phyloP scores from a whole-genome alignment of 2,329 filamentous ascomycete genomes.

The Ploettnerulaceae sp. region DNA sequence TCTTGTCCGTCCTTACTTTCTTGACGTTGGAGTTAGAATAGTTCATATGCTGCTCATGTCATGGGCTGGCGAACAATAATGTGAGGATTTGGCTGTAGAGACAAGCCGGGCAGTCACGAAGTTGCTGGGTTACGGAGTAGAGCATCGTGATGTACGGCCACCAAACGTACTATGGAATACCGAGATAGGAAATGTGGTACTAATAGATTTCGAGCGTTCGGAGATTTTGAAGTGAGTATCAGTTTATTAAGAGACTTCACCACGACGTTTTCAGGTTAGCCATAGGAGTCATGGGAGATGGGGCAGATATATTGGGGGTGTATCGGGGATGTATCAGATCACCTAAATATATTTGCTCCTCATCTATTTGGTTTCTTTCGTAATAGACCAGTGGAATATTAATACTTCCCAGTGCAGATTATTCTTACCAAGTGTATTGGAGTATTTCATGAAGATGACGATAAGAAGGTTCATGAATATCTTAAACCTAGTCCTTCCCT shows the following conservation, averaged over 20 bases:
- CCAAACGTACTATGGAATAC: constrained; percentile 24
- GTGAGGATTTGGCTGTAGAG: constrained; percentile 16
- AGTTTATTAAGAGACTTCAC: constrained; percentile 15
- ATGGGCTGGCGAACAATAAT: constrained; percentile 24
- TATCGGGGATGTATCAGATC: too few relatives aligned
- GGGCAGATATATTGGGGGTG: too few relatives aligned
- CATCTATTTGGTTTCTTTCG: too few relatives aligned
- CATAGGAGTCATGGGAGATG: too few relatives aligned
- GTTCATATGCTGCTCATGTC: constrained; percentile 24
- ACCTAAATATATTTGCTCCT: too few relatives aligned
- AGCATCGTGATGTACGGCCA: constrained; percentile 23
- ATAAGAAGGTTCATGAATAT: too few relatives aligned
- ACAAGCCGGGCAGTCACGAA: constrained; percentile 18
- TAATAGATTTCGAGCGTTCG: constrained; percentile 24
- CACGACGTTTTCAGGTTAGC: too few relatives aligned
- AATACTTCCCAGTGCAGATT: too few relatives aligned
- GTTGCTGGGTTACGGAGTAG: constrained; percentile 16
- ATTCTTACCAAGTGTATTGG: too few relatives aligned
- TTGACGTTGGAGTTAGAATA: constrained; percentile 22
- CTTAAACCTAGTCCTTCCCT: too few relatives aligned
- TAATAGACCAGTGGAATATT: too few relatives aligned
- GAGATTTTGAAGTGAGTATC: constrained; percentile 14
- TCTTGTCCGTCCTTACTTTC: constrained; percentile 27
- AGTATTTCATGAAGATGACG: too few relatives aligned
- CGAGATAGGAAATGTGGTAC: constrained; percentile 19